Evolutionary conservation across 345 rosid genomes (phyloP).

Genomic region (Erodium maritimum): DNA sequence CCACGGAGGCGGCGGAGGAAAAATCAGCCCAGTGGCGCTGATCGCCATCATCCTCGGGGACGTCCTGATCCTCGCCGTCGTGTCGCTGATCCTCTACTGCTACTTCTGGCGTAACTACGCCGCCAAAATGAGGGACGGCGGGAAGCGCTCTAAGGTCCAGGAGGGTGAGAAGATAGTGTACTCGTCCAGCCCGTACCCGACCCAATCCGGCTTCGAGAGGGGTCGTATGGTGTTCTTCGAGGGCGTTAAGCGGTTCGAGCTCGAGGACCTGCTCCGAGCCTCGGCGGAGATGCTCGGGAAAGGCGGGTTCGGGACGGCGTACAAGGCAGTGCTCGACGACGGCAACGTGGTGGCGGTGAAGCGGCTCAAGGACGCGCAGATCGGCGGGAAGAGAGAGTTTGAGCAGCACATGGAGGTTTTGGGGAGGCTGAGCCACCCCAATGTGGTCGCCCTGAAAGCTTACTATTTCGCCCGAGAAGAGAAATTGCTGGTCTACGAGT

Average conservation of each 20-base stretch:
- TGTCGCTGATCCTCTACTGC: conserved; percentile 69
- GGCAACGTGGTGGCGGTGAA: conserved; percentile 84
- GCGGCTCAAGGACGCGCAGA: conserved; percentile 61
- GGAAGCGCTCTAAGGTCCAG: conserved; percentile 45
- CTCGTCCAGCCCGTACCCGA: conserved; percentile 81
- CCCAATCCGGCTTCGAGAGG: conserved; percentile 43
- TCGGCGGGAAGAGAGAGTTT: conserved; percentile 56
- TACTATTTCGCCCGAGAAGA: conserved; percentile 86
- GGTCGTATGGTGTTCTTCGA: conserved; percentile 90
- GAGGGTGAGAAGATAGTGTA: conserved; percentile 83
- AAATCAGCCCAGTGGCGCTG: conserved; percentile 45
- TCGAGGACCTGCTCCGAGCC: conserved; percentile 78
- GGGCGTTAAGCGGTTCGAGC: conserved; percentile 63
- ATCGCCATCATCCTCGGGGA: conserved; percentile 68
- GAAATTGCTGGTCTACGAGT: conserved; percentile 77
- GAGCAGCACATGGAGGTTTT: conserved; percentile 84
- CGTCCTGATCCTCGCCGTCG: conserved; percentile 39
- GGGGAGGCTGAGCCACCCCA: conserved; percentile 56
- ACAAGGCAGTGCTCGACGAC: conserved; percentile 81
- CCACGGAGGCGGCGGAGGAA: conserved; percentile 9
- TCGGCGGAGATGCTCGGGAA: conserved; percentile 97
- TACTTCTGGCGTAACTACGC: conserved; percentile 78
- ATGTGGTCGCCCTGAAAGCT: conserved; percentile 65
- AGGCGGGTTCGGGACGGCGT: conserved; percentile 87
- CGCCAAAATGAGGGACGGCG: conserved; percentile 29